A percentile compares a stretch with the other conserved stretches of the same genome.
Conservation (phyloP, 352 stramenopile species). For the Phytophthora niederhauseri region DNA sequence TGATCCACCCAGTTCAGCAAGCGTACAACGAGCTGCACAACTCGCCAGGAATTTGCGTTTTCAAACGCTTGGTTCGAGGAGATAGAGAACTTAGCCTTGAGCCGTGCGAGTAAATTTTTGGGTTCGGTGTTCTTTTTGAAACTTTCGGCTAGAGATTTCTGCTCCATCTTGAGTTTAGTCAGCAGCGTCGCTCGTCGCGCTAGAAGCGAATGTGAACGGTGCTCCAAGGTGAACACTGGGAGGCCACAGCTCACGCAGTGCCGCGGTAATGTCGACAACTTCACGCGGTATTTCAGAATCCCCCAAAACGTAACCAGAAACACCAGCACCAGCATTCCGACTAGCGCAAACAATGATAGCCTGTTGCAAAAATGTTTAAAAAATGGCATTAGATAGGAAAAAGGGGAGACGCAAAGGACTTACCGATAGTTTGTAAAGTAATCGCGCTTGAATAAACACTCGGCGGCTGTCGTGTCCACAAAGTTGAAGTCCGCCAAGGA, state of each 20-base stretch:
- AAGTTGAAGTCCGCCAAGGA: conserved; percentile 74
- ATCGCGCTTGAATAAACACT: conserved; percentile 67
- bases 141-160: conserved; percentile 23
- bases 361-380: conserved; percentile 22
- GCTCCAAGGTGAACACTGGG: conserved; percentile 57
- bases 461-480: conserved; percentile 64
- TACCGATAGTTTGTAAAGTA: conserved; percentile 73
- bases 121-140: conserved; percentile 5
- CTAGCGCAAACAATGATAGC: conserved; percentile 45
- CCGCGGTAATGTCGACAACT: conserved; percentile 54
- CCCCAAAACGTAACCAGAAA: conserved; percentile 53
- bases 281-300: conserved; percentile 60
- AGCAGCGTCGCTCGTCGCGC: conserved; percentile 45
- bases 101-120: conserved; percentile 31
- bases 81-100: conserved; percentile 31
- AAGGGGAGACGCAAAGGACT: not conserved
- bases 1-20: conserved; percentile 28
- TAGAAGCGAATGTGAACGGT: conserved; percentile 33
- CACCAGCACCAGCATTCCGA: conserved; percentile 46
- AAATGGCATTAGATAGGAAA: not conserved
- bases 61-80: conserved; percentile 16
- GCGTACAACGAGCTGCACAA: conserved; percentile 23
- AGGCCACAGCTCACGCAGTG: conserved; percentile 67
- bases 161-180: conserved; percentile 50
- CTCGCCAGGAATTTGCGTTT: conserved; percentile 14